Conservation (phyloP, 2,329 filamentous ascomycete species). For the Aspergillus sp. region DNA sequence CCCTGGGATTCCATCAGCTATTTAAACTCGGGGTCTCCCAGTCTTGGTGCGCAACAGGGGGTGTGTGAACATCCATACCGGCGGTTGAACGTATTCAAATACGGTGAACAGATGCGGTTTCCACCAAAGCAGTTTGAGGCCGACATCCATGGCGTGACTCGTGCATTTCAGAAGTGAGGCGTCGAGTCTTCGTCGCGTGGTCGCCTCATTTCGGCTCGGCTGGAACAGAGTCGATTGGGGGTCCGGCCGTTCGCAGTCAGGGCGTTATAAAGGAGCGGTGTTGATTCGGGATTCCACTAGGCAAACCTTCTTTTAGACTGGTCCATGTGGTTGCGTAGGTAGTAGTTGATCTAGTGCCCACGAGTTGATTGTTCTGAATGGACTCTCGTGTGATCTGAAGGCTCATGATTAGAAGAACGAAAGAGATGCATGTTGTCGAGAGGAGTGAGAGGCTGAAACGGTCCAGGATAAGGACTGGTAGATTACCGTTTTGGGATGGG, state of each 20-base stretch:
- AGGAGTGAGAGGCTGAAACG: background rate
- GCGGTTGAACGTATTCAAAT: background rate
- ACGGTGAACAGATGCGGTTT: background rate
- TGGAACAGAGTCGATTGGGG: slow-evolving; percentile 11
- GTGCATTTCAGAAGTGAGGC: background rate
- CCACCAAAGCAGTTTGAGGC: background rate
- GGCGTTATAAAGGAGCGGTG: slow-evolving; percentile 13
- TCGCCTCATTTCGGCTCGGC: slow-evolving; percentile 21
- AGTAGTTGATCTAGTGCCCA: background rate
- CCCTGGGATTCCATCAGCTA: background rate
- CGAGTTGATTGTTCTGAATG: background rate
- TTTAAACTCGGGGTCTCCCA: slow-evolving; percentile 8
- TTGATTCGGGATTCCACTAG: slow-evolving; percentile 3
- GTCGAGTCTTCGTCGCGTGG: slow-evolving; percentile 7
- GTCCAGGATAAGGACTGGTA: background rate
- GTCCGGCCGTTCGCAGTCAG: slow-evolving; percentile 11
- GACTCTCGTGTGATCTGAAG: too few species aligned
- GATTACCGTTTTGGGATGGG: background rate
- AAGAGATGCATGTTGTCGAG: too few species aligned
- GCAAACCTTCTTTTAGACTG: background rate
- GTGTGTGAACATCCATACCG: background rate
- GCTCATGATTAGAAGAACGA: too few species aligned
- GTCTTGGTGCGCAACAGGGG: background rate
- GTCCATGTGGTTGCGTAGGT: background rate
- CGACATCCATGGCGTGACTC: background rate